Percentiles rank a stretch among this genome's conserved stretches.
These are phyloP conservation scores for Saprolegnia diclina DNA, from an alignment of 352 stramenopile species.

Conservation along the genomic window DNA sequence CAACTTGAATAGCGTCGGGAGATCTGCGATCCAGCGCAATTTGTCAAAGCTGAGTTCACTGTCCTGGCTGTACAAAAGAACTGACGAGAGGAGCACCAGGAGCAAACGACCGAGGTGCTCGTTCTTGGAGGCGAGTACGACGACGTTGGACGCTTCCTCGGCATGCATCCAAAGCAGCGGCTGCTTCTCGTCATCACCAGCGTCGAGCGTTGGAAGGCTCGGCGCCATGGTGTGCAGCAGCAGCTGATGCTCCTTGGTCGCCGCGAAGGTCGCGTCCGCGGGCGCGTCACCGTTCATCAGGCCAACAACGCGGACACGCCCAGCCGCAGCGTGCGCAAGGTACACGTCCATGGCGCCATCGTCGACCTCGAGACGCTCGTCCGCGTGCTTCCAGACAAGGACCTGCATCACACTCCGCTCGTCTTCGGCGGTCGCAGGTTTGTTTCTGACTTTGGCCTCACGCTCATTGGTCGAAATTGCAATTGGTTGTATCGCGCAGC, in stretches of 20 bases:
- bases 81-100: conserved; percentile 53
- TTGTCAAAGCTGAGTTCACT: conserved; percentile 47
- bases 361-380: background rate
- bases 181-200: background rate
- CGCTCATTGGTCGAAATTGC: conserved; percentile 10
- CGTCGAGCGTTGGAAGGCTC: background rate
- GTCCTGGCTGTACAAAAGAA: conserved; percentile 53
- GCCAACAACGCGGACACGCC: conserved; percentile 8
- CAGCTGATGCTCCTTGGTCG: conserved; percentile 14
- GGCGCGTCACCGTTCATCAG: conserved; percentile 7
- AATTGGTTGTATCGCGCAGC: background rate
- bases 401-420: background rate
- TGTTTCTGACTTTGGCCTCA: background rate
- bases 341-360: background rate
- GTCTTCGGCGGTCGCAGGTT: background rate
- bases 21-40: conserved; percentile 43
- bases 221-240: conserved; percentile 15
- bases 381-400: conserved; percentile 1
- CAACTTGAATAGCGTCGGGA: conserved; percentile 41
- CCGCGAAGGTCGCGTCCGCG: conserved; percentile 2
- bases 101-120: conserved; percentile 31
- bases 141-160: background rate
- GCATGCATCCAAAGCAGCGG: conserved; percentile 4
- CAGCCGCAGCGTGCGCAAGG: background rate
- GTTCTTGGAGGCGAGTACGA: background rate